These are phyloP conservation scores for Cyberlindnera suaveolens DNA, from an alignment of 805 yeast species.

Conservation along the genomic window DNA sequence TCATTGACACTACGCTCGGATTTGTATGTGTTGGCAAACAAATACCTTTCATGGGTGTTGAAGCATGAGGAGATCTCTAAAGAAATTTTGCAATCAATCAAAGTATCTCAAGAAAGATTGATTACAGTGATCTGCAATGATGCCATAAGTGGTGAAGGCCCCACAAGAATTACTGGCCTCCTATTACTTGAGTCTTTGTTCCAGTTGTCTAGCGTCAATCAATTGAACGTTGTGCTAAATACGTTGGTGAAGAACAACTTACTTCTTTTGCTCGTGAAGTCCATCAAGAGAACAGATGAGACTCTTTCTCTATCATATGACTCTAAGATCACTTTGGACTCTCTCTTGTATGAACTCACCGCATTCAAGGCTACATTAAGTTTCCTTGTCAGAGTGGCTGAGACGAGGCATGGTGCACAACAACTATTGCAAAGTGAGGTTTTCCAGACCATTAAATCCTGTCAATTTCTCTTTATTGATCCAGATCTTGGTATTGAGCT, in stretches of 20 bases:
- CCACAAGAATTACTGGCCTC: conserved; percentile 68
- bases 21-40: conserved; percentile 66
- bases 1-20: conserved; percentile 69
- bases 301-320: conserved; percentile 35
- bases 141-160: conserved; percentile 72
- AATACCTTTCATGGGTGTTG: conserved; percentile 49
- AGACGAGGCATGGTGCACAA: conserved; percentile 70
- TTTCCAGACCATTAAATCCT: conserved; percentile 52
- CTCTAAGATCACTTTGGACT: conserved; percentile 39
- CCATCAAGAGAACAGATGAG: conserved; percentile 65
- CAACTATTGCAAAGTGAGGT: conserved; percentile 70
- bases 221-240: conserved; percentile 52
- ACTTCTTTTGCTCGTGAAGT: conserved; percentile 55
- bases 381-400: conserved; percentile 68
- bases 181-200: conserved; percentile 65
- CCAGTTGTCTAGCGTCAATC: conserved; percentile 44
- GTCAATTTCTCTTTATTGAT: conserved; percentile 57
- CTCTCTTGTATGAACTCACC: conserved; percentile 65
- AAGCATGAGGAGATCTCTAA: conserved; percentile 35
- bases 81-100: conserved; percentile 48
- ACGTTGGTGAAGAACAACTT: conserved; percentile 60
- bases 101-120: conserved; percentile 53
- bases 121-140: conserved; percentile 68
- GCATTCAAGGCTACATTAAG: conserved; percentile 68
- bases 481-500: conserved; percentile 72